Evolutionary conservation across 345 rosid species (phyloP), one percentile per base, ranked within the genome.

Genomic region (Gossypium raimondii): DNA sequence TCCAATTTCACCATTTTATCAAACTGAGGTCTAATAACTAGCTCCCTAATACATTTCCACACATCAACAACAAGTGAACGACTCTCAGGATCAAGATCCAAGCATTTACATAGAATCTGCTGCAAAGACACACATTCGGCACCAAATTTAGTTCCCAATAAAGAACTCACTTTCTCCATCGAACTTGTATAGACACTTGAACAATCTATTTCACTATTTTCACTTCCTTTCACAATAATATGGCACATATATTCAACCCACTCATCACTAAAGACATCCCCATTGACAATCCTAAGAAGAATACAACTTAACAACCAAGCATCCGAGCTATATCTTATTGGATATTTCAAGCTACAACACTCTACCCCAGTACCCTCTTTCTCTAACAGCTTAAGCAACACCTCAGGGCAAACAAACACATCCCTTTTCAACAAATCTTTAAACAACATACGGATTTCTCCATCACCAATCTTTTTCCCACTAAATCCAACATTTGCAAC

Each of bases 241-340:
- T 65, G 17, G n/a, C 25, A 44, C 75, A 87, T 74, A 72, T 55
- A 73, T 76, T 73, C 86, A 84, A 50, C 76, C 61, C 86, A 68
- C 79, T 74, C 86, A 60, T 79, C 78, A 34, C 73, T 70, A 73
- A 89, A 87, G 59, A 63, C 70, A 24, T 82, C 79, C 41, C 96
- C 96, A 71, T 84, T 48, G 77, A 87, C 84, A 78, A 89, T 78
- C 78, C 82, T 70, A 76, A 89, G 78, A 74, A 92, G 79, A 82
- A 87, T 71, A 79, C 87, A 89, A 74, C 87, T 88, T 76, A 92
- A 75, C 70, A 90, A 66, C 98, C 95, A 94, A 66, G 89, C 90
- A 84, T 94, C 97, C 14, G 93, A 85, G 60, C 81, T 72, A 81
- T 52, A 77, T 9, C 81, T 82, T 70, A 82, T 78, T 2, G 81